A percentile compares a stretch with the other conserved stretches of the same genome.
Evolutionary conservation across 2,329 filamentous ascomycete genomes (phyloP).

Genomic region (Diatrype stigma): DNA sequence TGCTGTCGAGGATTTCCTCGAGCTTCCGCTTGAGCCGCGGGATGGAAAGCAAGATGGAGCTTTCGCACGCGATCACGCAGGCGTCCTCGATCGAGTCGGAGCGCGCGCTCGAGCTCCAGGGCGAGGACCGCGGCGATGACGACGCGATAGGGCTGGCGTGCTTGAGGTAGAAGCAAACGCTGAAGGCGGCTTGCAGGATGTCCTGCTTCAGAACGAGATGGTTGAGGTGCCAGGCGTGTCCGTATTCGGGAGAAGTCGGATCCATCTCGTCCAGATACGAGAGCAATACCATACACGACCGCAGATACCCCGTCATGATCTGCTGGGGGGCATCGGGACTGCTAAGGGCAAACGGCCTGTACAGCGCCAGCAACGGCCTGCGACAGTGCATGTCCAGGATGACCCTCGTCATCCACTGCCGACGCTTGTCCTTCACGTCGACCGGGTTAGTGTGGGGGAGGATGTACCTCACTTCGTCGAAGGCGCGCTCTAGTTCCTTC

Average conservation of each 20-base stretch:
- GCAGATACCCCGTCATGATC: conserved; percentile 48
- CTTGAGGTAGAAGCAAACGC: conserved; percentile 52
- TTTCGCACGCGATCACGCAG: conserved; percentile 22
- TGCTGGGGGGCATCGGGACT: conserved; percentile 45
- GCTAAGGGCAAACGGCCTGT: conserved; percentile 52
- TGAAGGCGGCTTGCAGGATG: conserved; percentile 51
- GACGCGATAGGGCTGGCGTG: conserved; percentile 18
- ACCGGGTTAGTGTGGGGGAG: conserved; percentile 42
- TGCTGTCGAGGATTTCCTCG: conserved; percentile 42
- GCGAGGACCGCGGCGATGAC: conserved; percentile 9
- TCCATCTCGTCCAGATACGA: conserved; percentile 53
- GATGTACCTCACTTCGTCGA: conserved; percentile 52
- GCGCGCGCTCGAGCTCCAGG: conserved; percentile 10
- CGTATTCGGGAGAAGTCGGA: conserved; percentile 40
- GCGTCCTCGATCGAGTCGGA: conserved; percentile 19
- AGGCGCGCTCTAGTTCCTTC: conserved; percentile 47
- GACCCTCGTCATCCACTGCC: conserved; percentile 47
- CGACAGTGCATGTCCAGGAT: conserved; percentile 52
- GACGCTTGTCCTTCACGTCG: conserved; percentile 41
- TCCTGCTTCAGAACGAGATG: conserved; percentile 50
- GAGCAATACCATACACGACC: conserved; percentile 52
- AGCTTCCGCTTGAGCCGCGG: conserved; percentile 29
- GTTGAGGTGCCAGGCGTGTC: conserved; percentile 48
- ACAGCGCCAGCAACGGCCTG: conserved; percentile 47
- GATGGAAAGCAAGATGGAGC: conserved; percentile 22